phyloP scores from a whole-genome alignment of 2,329 filamentous ascomycete species.

The Lecanoromycetidae sp. region DNA sequence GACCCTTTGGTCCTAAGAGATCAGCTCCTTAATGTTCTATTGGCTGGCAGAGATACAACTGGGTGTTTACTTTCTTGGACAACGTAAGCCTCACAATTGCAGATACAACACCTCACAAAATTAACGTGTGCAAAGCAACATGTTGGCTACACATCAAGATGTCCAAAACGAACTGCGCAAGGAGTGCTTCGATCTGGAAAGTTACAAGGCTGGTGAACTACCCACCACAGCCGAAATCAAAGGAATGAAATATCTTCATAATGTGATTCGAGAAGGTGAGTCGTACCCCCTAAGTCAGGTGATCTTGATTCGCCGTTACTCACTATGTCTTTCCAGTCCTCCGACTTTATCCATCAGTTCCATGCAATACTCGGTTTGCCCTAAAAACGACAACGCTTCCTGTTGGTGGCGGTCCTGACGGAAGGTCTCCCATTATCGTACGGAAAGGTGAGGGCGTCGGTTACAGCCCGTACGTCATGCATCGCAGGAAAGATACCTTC shows the following conservation, averaged over 20 bases:
- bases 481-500: conserved; percentile 38
- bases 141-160: conserved; percentile 32
- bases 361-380: conserved; percentile 40
- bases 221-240: conserved; percentile 47
- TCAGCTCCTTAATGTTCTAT: conserved; percentile 26
- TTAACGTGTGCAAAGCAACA: conserved; percentile 43
- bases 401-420: conserved; percentile 36
- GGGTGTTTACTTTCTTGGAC: conserved; percentile 26
- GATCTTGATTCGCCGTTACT: too few species aligned
- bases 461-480: conserved; percentile 38
- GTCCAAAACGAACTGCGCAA: conserved; percentile 19
- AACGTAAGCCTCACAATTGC: conserved; percentile 20
- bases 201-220: conserved; percentile 19
- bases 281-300: too few species aligned
- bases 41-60: conserved; percentile 30
- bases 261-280: conserved; percentile 42
- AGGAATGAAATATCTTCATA: conserved; percentile 48
- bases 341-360: conserved; percentile 43
- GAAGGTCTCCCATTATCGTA: conserved; percentile 35
- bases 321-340: conserved; percentile 33
- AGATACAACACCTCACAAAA: background rate
- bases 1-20: conserved; percentile 20
- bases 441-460: conserved; percentile 34
- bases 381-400: conserved; percentile 39
- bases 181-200: conserved; percentile 23